Evolutionary conservation across 2,329 filamentous ascomycete species (phyloP).

Genomic region (Mycosphaerella sp.): DNA sequence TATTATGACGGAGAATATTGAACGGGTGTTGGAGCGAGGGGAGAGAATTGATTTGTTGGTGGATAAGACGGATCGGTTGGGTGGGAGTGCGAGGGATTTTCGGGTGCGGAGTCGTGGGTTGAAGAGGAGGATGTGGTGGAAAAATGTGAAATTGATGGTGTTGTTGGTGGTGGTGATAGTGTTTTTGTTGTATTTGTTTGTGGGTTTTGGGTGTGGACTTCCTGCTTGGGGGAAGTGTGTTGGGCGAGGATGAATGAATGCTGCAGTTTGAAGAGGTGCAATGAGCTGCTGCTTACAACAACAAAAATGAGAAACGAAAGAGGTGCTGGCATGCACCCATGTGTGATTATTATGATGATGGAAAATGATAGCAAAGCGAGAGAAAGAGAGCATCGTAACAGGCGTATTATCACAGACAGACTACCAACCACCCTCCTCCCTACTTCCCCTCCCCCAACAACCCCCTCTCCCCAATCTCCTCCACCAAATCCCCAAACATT

Average conservation of each 20-base stretch:
- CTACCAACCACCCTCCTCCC: too few species aligned
- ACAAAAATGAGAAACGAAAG: too few species aligned
- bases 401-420: too few species aligned
- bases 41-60: constrained; percentile 91
- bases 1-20: constrained; percentile 94
- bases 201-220: constrained; percentile 66
- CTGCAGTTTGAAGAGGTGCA: background rate
- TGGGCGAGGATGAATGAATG: constrained; percentile 9
- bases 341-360: too few species aligned
- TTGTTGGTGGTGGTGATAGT: constrained; percentile 65
- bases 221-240: constrained; percentile 42
- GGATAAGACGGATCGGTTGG: constrained; percentile 91
- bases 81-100: constrained; percentile 84
- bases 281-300: background rate
- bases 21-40: constrained; percentile 77
- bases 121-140: constrained; percentile 98
- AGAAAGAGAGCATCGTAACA: too few species aligned
- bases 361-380: too few species aligned
- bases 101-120: constrained; percentile 77
- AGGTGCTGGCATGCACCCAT: too few species aligned
- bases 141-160: constrained; percentile 93
- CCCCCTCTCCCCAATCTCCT: constrained; percentile 30
- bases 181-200: constrained; percentile 64
- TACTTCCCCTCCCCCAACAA: constrained; percentile 16
- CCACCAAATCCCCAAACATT: constrained; percentile 31